Conservation (phyloP, 75 land plant genomes). For the Larix kaempferi region DNA sequence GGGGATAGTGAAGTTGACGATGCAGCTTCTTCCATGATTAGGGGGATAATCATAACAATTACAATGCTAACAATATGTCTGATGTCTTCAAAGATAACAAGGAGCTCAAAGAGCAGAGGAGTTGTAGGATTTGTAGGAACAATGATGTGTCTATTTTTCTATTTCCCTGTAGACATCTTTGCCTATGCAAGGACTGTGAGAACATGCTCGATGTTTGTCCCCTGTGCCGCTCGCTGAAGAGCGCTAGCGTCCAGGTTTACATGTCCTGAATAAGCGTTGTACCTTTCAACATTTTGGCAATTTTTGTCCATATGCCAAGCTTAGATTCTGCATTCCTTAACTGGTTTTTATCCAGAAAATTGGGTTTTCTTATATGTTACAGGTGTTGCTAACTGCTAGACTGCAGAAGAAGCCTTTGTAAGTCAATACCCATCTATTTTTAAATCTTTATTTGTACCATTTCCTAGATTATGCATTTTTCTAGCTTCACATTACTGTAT, state of each 20-base stretch:
- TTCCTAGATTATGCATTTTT: too few species aligned
- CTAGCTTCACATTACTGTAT: too few species aligned
- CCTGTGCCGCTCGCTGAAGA: conserved; percentile 49
- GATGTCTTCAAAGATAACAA: conserved; percentile 24
- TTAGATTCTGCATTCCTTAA: too few species aligned
- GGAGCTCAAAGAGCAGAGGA: conserved; percentile 36
- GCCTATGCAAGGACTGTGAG: conserved; percentile 76
- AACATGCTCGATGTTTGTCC: conserved; percentile 53
- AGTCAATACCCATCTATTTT: too few species aligned
- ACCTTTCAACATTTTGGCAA: too few species aligned
- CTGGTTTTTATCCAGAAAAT: too few species aligned
- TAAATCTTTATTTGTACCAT: too few species aligned
- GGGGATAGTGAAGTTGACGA: conserved; percentile 80
- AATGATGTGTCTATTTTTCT: conserved; percentile 66
- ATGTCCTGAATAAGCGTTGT: conserved; percentile 33
- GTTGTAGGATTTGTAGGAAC: conserved; percentile 54
- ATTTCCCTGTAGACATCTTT: conserved; percentile 85
- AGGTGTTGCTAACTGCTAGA: too few species aligned
- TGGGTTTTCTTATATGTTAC: too few species aligned
- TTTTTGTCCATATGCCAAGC: too few species aligned
- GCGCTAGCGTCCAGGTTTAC: conserved; percentile 58
- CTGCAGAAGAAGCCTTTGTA: too few species aligned
- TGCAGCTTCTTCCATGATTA: conserved; percentile 52
- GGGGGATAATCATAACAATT: conserved; percentile 8
- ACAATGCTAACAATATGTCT: not conserved